Base-by-base conservation (phyloP, 371 early-diverging fungal species). In the Cokeromyces recurvatus region DNA sequence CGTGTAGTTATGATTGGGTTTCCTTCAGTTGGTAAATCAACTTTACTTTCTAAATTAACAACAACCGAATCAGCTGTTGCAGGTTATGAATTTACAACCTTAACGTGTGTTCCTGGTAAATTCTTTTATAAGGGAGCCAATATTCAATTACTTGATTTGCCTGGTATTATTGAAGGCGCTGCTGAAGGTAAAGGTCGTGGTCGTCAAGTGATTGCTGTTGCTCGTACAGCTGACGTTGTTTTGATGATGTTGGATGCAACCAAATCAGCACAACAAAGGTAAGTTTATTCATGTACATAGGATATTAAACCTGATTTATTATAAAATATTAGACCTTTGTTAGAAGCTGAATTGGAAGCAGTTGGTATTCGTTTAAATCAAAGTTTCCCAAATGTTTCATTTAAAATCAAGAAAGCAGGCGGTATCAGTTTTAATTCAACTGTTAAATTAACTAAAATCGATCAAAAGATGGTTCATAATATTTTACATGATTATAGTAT, bases 1-100 rank as follows among this genome's bases (percentile, higher is more conserved):
- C 87, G 99, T 45, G 95, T 99, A 23, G 99, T 94, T 2, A 84
- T 99, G 77, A 94, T 99, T 61, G 99, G 76, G 45, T 99, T 99
- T 59, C 99, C 99, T 10, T 97, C 97, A 11, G 99, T 99, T 16
- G 99, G 99, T 43, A 99, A 99, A 72, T 92, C 93, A 16, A 99
- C 99, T 2, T 73, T 99, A 37, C 79, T 99, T 41, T 87, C 86
- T 58, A 97, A 94, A 68, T 64, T 97, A 23, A 99, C 99, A 14
- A 87, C 91, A 31, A 94, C 97, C 0, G 89, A 92, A 55, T 94
- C 95, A 5, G 95, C 92, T 58, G 95, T 92, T 40, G 90, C 84
- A 41, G 87, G 84, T 32, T 98, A 99, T 59, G 99, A 99, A 70
- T 99, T 99, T 74, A 99, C 99, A 5, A 99, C 99, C 0, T 78